Base-by-base conservation (phyloP, 495 filamentous ascomycete species). In the Friedmanniomyces endolithicus region DNA sequence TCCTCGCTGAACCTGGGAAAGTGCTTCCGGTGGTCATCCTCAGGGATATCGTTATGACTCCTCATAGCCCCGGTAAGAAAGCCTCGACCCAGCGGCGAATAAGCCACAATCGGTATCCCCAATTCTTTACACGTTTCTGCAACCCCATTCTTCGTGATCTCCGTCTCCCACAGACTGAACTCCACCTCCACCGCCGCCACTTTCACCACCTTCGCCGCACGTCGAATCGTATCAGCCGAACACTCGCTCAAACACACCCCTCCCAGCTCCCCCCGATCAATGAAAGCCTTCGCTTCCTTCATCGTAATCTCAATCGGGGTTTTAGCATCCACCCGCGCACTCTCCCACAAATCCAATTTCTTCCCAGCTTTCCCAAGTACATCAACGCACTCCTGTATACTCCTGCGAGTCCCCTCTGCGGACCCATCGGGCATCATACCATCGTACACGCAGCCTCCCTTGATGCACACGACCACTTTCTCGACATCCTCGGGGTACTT, bases 271-370 rank as follows among this genome's bases (percentile, higher is more conserved):
- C 88, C 88, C 33, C 77, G 80, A 59, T 88, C 77, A 20, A 92
- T 75, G 60, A 80, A 79, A 63, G 85, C 69, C 23, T 65, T 70
- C 9, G 78, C 68, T 20, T 74, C 64, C 6, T 66, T 64, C 37
- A 85, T 70, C 8, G 77, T 80, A 33, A 76, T 69, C 63, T 85
- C 79, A 39, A 85, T 68, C 1, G 78, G 77, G 41, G 71, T 74
- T 0, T 78, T 78, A 6, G 73, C 74, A 60, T 94, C 88, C 22
- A 87, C 75, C 2, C 89, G 74, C 16, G 84, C 87, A 57, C 71
- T 81, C 68, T 90, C 83, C 58, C 89, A 95, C 50, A 90, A 78
- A 67, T 95, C 88, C 53, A 95, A 69, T 57, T 74, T 82, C 74
- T 92, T 92, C 57, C 81, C 85, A 7, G 83, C 85, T 16, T 53